Base-by-base conservation (phyloP, 2,329 filamentous ascomycete species). In the Fusarium sp. region DNA sequence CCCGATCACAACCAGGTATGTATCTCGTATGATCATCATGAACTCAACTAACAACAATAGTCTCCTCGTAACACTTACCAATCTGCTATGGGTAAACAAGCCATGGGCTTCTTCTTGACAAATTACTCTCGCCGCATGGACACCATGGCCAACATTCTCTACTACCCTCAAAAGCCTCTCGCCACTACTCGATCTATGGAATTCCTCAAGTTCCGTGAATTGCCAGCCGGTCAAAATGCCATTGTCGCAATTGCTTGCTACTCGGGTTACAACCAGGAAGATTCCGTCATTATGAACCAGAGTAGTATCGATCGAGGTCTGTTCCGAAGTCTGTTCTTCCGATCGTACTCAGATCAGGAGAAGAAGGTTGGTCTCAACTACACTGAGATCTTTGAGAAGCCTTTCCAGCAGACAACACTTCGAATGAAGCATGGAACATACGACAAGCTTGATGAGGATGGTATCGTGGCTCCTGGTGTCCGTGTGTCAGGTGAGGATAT, bases 201-300 rank as follows among this genome's bases (percentile, higher is more conserved):
- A 82, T 98, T 97, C 82, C 86, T 99, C 77, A 97, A 97, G 79
- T 99, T 99, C 91, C 90, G 96, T 83, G 96, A 99, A 82, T 86
- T 99, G 65, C 96, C 96, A 22, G 96, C 96, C 20, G 96, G 96
- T 5, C 96, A 99, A 81, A 99, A 99, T 79, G 96, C 96, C 25
- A 99, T 99, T 77, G 96, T 99, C 17, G 97, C 96, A 44, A 99
- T 99, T 83, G 91, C 94, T 66, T 97, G 93, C 81, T 99, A 99
- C 84, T 97, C 95, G 60, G 96, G 96, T 67, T 99, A 99, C 86
- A 99, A 99, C 83, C 97, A 99, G 82, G 96, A 99, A 94, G 96
- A 99, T 90, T 99, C 96, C 75, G 95, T 99, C 75, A 97, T 99
- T 78, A 98, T 99, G 96, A 99, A 99, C 83, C 96, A 99, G 85